These are phyloP conservation scores for Dichotomocladium elegans DNA, from an alignment of 371 early-diverging fungal species.

Conservation along the genomic window DNA sequence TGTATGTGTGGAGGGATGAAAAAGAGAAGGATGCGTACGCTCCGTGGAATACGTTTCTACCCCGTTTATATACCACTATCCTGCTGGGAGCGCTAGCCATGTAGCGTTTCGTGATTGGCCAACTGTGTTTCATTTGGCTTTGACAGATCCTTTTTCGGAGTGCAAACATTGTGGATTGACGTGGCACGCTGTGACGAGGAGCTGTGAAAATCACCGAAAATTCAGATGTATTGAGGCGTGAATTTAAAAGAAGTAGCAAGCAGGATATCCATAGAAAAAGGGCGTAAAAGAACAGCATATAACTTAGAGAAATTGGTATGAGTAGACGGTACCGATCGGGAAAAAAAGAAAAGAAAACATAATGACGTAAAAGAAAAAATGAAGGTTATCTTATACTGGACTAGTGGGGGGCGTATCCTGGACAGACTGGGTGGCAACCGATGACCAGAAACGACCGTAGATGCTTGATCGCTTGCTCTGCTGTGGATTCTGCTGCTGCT, in stretches of 20 bases:
- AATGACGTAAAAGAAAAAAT: background rate
- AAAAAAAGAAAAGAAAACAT: background rate
- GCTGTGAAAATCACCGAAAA: too few species aligned
- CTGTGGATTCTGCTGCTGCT: background rate
- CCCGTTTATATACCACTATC: slow-evolving; percentile 13
- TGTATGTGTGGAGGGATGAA: slow-evolving; percentile 9
- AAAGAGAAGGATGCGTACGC: slow-evolving; percentile 10
- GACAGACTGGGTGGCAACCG: background rate
- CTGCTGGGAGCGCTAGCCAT: slow-evolving; percentile 22
- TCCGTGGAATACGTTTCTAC: background rate
- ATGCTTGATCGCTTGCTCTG: slow-evolving; percentile 18
- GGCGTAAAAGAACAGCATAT: background rate
- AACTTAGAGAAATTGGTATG: background rate
- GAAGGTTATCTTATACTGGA: slow-evolving; percentile 3
- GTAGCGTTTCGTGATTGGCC: slow-evolving; percentile 39
- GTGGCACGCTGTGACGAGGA: background rate
- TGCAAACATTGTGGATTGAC: too few species aligned
- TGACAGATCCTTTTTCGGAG: too few species aligned
- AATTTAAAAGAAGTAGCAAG: background rate
- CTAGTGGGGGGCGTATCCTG: slow-evolving; percentile 24
- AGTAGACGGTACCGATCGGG: background rate
- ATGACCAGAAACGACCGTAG: slow-evolving; percentile 20
- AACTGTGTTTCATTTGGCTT: background rate
- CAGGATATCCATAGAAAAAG: background rate
- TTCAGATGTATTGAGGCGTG: background rate